A percentile compares a stretch with the other conserved stretches of the same genome.
Conservation (phyloP, 495 filamentous ascomycete genomes). For the Lepraria neglecta region DNA sequence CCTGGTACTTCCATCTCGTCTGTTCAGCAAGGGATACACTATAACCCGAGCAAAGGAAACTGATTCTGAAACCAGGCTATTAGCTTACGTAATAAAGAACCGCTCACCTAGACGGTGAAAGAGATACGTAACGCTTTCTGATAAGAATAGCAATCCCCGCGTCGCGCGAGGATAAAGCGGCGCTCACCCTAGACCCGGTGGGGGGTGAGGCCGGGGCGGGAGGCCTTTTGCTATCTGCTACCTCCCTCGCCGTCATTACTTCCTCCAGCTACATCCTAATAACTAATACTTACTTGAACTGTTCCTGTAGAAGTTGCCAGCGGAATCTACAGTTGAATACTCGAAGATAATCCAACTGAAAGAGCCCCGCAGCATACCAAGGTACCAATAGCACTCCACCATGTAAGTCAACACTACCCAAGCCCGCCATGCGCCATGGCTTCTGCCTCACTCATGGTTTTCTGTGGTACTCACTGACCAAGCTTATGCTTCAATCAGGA, state of each 20-base stretch:
- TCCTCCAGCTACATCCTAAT: not conserved
- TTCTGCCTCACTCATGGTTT: not conserved
- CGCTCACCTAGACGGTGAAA: too few species aligned
- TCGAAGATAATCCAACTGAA: not conserved
- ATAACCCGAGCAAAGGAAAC: too few species aligned
- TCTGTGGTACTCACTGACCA: not conserved
- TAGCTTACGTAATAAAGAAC: too few species aligned
- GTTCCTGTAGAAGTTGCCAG: not conserved
- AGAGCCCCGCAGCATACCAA: not conserved
- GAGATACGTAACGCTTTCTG: too few species aligned
- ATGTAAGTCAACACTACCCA: constrained; percentile 10
- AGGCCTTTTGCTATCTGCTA: not conserved
- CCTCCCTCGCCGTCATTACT: not conserved
- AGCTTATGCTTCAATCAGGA: constrained; percentile 36
- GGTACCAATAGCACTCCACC: not conserved
- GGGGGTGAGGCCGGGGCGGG: too few species aligned
- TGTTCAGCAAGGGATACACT: too few species aligned
- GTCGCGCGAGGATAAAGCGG: too few species aligned
- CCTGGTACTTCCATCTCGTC: too few species aligned
- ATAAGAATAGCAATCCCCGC: too few species aligned
- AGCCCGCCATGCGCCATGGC: not conserved
- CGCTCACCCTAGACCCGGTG: too few species aligned
- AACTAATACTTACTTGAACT: not conserved
- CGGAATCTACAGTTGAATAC: not conserved
- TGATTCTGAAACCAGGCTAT: too few species aligned